phyloP scores from a whole-genome alignment of 768 basidiomycete genomes.

The Jaapia argillacea region DNA sequence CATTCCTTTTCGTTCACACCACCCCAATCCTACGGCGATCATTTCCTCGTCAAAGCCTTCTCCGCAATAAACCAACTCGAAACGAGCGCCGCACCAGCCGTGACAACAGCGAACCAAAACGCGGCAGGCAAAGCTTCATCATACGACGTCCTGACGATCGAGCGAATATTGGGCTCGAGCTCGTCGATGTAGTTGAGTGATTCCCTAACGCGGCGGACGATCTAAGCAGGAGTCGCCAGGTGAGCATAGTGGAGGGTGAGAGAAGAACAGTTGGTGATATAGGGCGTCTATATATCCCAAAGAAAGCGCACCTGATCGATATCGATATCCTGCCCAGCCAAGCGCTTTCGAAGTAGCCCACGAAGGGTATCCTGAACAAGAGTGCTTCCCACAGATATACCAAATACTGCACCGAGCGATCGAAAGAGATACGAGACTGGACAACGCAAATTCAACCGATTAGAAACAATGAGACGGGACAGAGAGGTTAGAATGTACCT shows the following conservation, averaged over 20 bases:
- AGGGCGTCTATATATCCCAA: too few relatives aligned
- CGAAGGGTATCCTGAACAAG: constrained; percentile 44
- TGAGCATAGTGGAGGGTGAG: background rate
- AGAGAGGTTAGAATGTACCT: constrained; percentile 21
- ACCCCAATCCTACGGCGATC: background rate
- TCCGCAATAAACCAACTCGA: constrained; percentile 45
- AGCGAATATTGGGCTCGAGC: constrained; percentile 18
- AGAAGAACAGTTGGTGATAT: too few relatives aligned
- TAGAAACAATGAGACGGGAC: background rate
- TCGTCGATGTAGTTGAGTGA: constrained; percentile 22
- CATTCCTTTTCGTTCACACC: too few relatives aligned
- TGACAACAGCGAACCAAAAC: constrained; percentile 34
- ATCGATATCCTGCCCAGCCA: constrained; percentile 30
- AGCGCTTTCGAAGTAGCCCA: constrained; percentile 26
- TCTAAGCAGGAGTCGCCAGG: constrained; percentile 9
- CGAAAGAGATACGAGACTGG: constrained; percentile 59
- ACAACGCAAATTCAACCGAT: background rate
- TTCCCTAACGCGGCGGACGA: constrained; percentile 21
- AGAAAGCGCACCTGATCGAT: constrained; percentile 42
- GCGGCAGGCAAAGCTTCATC: constrained; percentile 35
- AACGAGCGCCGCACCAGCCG: constrained; percentile 31
- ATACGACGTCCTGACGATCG: constrained; percentile 18
- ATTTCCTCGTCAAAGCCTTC: constrained; percentile 19
- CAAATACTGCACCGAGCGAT: constrained; percentile 48
- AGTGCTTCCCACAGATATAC: constrained; percentile 45